Evolutionary conservation across 106 monocot species (phyloP), one percentile per base, ranked within the genome.

Genomic region (Dendrobium officinale): DNA sequence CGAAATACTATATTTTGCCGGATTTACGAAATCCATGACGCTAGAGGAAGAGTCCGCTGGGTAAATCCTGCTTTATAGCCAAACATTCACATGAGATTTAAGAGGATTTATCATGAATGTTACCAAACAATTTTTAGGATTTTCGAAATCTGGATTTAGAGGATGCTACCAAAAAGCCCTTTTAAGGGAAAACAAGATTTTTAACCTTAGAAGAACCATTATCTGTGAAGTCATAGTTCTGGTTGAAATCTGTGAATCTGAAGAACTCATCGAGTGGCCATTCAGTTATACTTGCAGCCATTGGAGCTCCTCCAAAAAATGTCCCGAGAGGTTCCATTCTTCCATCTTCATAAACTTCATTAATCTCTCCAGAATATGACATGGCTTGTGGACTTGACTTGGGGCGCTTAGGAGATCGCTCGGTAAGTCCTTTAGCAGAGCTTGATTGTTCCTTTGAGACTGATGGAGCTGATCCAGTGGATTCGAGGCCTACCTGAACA

Each of bases 231-330:
- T 89, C 85, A 77, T 86, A 87, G 66, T 81, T 89, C 67, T 88
- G 87, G 80, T 76, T 86, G 78, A 84, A 91, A 70, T 87, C 84
- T 26, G 77, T 66, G 48, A 88, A 85, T n/a, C 82, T 88, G 55
- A 92, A 94, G 51, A 92, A 85, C 4, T 97, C 89, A 16, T 94
- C 94, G 11, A 94, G 43, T 19, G 87, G 85, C 94, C 94, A 97
- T 58, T 92, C 90, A 18, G 64, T 78, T 26, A 87, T 55, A 44
- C 43, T 83, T 49, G 78, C 86, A 54, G 78, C 66, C 80, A 89
- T 79, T 45, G 43, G 51, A n/a, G 42, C 81, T 72, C 80, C 74
- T 42, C 43, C 83, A 77, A 85, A 72, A 47, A 82, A 85, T 48
- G 85, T 40, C 67, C 24, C 79, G 78, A 70, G 22, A 41, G 17